phyloP scores from a whole-genome alignment of 768 basidiomycete genomes.

The Neoboletus subvelutipes region DNA sequence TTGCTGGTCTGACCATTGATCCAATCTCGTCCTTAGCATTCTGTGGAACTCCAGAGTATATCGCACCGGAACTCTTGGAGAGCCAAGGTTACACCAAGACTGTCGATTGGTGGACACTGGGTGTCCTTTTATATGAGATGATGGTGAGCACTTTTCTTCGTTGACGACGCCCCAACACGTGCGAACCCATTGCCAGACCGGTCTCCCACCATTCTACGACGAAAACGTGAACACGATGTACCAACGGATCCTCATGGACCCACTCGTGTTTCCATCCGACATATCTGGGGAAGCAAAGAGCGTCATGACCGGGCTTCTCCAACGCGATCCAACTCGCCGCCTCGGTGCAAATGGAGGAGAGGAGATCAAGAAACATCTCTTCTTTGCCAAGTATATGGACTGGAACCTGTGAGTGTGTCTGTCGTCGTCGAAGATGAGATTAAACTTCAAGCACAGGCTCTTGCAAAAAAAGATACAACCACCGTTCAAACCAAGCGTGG shows the following conservation, averaged over 20 bases:
- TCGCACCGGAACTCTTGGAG: conserved; percentile 94
- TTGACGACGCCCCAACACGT: conserved; percentile 4
- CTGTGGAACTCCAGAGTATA: conserved; percentile 98
- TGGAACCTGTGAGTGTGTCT: conserved; percentile 65
- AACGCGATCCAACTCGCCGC: conserved; percentile 82
- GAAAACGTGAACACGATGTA: conserved; percentile 99
- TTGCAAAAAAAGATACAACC: conserved; percentile 95
- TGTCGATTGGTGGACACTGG: conserved; percentile 99
- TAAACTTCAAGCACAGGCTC: conserved; percentile 43
- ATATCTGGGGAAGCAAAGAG: conserved; percentile 86
- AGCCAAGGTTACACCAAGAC: conserved; percentile 97
- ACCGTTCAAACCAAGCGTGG: conserved; percentile 96
- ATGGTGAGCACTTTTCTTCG: conserved; percentile 50
- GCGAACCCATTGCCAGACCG: conserved; percentile 54
- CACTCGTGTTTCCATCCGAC: conserved; percentile 87
- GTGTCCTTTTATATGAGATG: conserved; percentile 96
- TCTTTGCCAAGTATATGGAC: conserved; percentile 92
- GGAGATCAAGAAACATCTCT: conserved; percentile 93
- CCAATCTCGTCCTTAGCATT: conserved; percentile 56
- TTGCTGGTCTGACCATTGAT: conserved; percentile 2
- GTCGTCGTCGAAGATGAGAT: not conserved
- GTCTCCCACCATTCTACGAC: conserved; percentile 97
- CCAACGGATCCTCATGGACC: conserved; percentile 91
- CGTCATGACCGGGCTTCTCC: conserved; percentile 84
- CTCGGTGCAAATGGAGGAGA: conserved; percentile 93